Evolutionary conservation across 495 filamentous ascomycete genomes (phyloP).

Genomic region (Astrothelium subdiscretum): DNA sequence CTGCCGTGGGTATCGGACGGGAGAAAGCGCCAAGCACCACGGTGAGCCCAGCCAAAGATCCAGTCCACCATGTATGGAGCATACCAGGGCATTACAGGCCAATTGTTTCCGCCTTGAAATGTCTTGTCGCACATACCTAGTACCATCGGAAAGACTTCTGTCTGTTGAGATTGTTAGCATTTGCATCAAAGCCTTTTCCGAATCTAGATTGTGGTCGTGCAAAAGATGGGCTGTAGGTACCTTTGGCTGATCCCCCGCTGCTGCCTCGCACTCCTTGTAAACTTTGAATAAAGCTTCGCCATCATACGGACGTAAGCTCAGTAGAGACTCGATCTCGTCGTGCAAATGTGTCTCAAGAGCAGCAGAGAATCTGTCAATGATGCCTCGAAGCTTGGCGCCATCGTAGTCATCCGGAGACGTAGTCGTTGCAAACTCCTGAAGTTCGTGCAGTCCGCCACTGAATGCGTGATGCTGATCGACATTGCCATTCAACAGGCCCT

Average conservation of each 20-base stretch:
- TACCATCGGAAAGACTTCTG: slow-evolving; percentile 3
- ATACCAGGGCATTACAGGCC: background rate
- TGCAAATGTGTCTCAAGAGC: background rate
- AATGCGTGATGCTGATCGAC: slow-evolving; percentile 3
- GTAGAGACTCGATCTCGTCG: background rate
- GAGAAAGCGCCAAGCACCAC: background rate
- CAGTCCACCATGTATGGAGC: background rate
- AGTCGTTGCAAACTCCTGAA: slow-evolving; percentile 1
- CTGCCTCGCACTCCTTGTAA: slow-evolving; percentile 1
- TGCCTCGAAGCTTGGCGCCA: background rate
- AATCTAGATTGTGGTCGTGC: background rate
- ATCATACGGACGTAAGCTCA: background rate
- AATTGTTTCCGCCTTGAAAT: slow-evolving; percentile 6
- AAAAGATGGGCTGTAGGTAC: background rate
- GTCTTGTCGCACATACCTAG: slow-evolving; percentile 2
- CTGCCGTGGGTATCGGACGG: background rate
- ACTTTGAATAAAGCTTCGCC: background rate
- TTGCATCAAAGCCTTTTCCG: no score
- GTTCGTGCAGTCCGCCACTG: background rate
- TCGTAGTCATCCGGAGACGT: background rate
- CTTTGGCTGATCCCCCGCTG: background rate
- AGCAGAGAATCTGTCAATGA: slow-evolving; percentile 4
- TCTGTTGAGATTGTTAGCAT: background rate
- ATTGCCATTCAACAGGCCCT: background rate
- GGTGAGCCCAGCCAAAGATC: background rate